Evolutionary conservation across 768 basidiomycete species (phyloP), one percentile per base, ranked within the genome.

Genomic region (Lactarius akahatsu): DNA sequence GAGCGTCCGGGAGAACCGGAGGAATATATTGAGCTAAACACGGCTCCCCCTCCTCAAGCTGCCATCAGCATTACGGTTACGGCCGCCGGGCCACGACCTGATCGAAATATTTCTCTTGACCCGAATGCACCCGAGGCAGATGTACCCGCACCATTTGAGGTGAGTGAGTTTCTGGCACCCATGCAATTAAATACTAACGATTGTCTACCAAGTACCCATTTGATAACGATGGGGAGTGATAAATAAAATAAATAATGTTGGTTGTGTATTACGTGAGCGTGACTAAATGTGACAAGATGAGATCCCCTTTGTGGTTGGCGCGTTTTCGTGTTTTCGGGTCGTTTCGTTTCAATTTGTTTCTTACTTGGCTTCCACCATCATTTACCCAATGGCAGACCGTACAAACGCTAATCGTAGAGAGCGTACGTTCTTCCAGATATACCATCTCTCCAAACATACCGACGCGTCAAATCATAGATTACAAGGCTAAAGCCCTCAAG

Each of bases 401-500:
- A 61, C 64, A 43, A 69, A 57, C 52, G 57, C 70, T 38, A 69
- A 65, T 65, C 70, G 70, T 47, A 60, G 70, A 18, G 70, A 70
- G 34, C 58, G 70, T 71, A 61, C 59, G 70, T 65, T 28, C 38
- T 36, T 47, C 52, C 50, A 20, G 23, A 36, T 36, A 9, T 13
- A 15, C 20, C 34, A 43, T 50, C 23, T 38, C n/a, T 32, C 60
- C 16, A 57, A 65, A 77, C 73, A 16, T 56, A 18, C 40, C 82
- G 79, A 79, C 81, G 78, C 75, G 66, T 73, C 59, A 70, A 57
- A 74, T 66, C 69, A 45, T 73, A 94, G 92, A 86, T 74, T 96
- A 92, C 82, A 96, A 96, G 83, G 90, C 86, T 78, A 95, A 94
- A 78, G 90, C 85, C 71, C 81, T 95, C 70, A 95, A 94, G 77